Conservation (phyloP, 2,329 filamentous ascomycete genomes). For the Fusarium sp. region DNA sequence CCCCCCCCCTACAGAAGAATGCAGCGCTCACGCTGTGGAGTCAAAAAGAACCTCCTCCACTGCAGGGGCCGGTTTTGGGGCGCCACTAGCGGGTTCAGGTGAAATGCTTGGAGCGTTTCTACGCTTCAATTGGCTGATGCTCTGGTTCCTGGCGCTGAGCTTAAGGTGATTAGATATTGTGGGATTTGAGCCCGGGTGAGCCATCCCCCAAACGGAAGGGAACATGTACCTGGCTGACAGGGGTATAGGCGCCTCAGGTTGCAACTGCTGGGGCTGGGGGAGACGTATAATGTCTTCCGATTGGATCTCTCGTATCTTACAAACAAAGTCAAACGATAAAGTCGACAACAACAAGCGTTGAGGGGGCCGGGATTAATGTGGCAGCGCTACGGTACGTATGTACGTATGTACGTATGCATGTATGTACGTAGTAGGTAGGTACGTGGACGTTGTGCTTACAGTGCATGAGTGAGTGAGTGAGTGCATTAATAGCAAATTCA, state of each 20-base stretch:
- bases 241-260: constrained; percentile 16
- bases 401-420: no score
- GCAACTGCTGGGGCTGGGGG: constrained; percentile 1
- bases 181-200: constrained; percentile 8
- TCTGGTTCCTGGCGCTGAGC: constrained; percentile 20
- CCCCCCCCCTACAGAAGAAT: background rate
- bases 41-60: constrained; percentile 28
- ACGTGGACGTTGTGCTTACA: background rate
- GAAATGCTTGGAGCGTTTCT: constrained; percentile 17
- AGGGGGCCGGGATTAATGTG: constrained; percentile 19
- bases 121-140: constrained; percentile 13
- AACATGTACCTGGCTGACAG: constrained; percentile 10
- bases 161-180: constrained; percentile 4
- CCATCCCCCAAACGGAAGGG: constrained; percentile 11
- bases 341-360: constrained; percentile 7
- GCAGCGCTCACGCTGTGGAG: background rate
- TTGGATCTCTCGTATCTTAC: constrained; percentile 13
- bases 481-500: constrained; percentile 1
- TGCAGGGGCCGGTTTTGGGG: constrained; percentile 34
- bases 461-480: no score
- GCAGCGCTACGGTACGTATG: constrained; percentile 3
- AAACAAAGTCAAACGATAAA: constrained; percentile 17
- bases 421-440: no score
- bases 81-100: constrained; percentile 24
- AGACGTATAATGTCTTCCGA: constrained; percentile 15